Evolutionary conservation across 306 rosid species (phyloP).

Genomic region (Rosa multiflora): DNA sequence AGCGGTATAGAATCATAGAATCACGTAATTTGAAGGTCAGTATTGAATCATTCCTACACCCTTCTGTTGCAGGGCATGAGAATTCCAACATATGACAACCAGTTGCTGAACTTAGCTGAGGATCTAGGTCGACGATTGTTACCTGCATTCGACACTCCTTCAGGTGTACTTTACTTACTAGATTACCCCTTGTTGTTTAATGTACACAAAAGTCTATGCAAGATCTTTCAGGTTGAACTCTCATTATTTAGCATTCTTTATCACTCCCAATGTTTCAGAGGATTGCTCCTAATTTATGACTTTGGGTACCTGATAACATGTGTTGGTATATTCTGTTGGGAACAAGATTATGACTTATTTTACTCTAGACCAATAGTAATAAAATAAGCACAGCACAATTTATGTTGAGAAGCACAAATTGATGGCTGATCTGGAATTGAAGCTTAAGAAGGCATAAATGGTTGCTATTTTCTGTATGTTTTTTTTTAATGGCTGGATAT

Average conservation of each 20-base stretch:
- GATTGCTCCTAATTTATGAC: background rate
- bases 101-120: constrained; percentile 79
- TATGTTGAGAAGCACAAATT: background rate
- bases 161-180: constrained; percentile 56
- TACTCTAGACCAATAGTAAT: background rate
- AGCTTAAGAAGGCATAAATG: background rate
- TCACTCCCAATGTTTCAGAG: constrained; percentile 4
- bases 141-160: constrained; percentile 97
- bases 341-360: background rate
- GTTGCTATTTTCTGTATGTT: too few relatives aligned
- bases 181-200: constrained; percentile 8
- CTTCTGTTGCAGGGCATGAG: constrained; percentile 75
- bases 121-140: constrained; percentile 87
- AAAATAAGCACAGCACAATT: background rate
- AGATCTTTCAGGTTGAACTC: constrained; percentile 11
- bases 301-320: constrained; percentile 22
- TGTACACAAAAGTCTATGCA: background rate
- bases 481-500: too few relatives aligned
- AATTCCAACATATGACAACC: constrained; percentile 74
- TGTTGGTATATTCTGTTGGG: constrained; percentile 12
- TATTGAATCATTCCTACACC: constrained; percentile 4
- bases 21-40: constrained; percentile 13
- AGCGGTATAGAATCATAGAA: background rate
- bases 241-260: constrained; percentile 10
- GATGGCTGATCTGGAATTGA: background rate